Evolutionary conservation across 768 basidiomycete species (phyloP), one percentile per base, ranked within the genome.

Genomic region (Daedaleopsis sinensis): DNA sequence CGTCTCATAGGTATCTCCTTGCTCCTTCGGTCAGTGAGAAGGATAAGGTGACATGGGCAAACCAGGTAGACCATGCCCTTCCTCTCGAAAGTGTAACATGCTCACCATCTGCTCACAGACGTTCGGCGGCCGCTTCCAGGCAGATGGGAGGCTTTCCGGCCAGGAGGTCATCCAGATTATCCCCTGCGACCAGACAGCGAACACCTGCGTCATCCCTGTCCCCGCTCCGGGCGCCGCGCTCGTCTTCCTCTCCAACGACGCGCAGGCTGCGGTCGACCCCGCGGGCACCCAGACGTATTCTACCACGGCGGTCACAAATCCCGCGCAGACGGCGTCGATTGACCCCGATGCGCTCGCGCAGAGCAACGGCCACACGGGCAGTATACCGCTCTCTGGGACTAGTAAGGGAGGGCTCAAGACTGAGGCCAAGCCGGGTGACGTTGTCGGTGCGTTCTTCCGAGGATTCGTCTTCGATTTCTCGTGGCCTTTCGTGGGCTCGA

Each of bases 21-120:
- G 87, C 90, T 0, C 68, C 76, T 0, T 82, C 82, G 1, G 85
- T 90, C 3, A 75, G 83, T 1, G 81, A 84, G 59, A 87, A 84
- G 68, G 78, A 76, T 55, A 86, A 90, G 67, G 84, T 92, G 59
- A 87, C 84, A 0, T 93, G 91, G 90, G 91, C 88, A 3, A 85
- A 85, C 6, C 92, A 90, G 76, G 88, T 88, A n/a, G n/a, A n/a
- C n/a, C n/a, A 49, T 38, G 79, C 63, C 10, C n/a, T 42, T 5
- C 12, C 13, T 46, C 9, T 21, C 12, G 35, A 38, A 24, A n/a
- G 19, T 23, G 3, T 48, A 32, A 21, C 47, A 19, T 49, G 0
- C 15, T n/a, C 35, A 42, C 18, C 36, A 32, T 57, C 47, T 54
- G 62, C 54, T 38, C 52, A 0, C 65, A 88, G 83, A 90, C 88